Base-by-base conservation (phyloP, 1,284 basidiomycete genomes). In the Stereum hirsutum region DNA sequence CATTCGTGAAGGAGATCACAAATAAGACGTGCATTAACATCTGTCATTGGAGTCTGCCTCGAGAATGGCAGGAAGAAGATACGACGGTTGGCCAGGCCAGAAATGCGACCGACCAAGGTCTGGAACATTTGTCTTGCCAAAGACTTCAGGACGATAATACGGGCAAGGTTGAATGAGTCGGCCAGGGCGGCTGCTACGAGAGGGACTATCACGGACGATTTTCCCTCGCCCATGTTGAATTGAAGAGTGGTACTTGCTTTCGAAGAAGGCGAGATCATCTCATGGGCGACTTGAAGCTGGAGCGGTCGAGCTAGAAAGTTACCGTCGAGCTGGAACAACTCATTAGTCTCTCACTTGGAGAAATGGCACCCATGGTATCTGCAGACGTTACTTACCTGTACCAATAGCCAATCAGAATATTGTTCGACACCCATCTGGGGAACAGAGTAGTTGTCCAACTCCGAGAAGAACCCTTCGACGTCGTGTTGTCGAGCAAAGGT, bases 161-260 rank as follows among this genome's bases (percentile, higher is more conserved):
- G 62, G 4, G 68, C 65, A 3, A 77, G 58, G 12, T 57, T 65
- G 3, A 56, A 30, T 0, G 67, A 62, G 49, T 75, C 55, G 0
- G 75, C 67, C 3, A 75, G 54, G 17, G 59, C 46, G 1, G 61
- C 53, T 0, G 63, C 57, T 15, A 62, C 57, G 14, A 75, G 56
- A 1, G 74, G 74, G 0, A 69, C 60, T 21, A 77, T 76, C 3
- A 75, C 74, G 0, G 71, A 70, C 1, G 74, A 68, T 47, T 77
- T 77, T 4, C 75, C 75, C 48, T 77, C 74, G 1, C 74, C 74
- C 75, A 78, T 77, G 35, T 76, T 75, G 19, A 78, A 63, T 43
- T 78, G 74, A 24, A 72, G 57, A 3, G 62, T 51, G 0, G 62
- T 63, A 41, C 66, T 78, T 5, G 41, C n/a, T 3, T 46, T 39